Percentiles rank a stretch among this genome's conserved stretches.
Conservation (phyloP, 768 basidiomycete species). For the Serendipita vermifera region DNA sequence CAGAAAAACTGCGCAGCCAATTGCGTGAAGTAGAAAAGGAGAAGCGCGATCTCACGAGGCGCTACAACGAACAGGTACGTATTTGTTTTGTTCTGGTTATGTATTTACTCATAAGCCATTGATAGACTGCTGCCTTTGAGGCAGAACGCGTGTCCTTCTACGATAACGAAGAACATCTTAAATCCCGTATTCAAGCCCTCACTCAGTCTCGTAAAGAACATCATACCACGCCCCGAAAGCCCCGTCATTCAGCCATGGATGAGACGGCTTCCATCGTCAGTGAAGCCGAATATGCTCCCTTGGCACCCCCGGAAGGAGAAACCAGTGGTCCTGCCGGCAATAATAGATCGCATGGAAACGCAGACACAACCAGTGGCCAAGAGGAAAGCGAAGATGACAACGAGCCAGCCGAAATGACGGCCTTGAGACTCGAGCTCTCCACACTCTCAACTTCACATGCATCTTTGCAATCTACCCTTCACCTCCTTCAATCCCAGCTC, state of each 20-base stretch:
- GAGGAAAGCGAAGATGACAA: constrained; percentile 45
- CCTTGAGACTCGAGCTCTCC: constrained; percentile 69
- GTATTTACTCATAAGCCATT: constrained; percentile 15
- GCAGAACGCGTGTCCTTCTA: constrained; percentile 86
- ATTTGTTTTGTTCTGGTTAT: constrained; percentile 10
- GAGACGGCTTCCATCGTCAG: constrained; percentile 5
- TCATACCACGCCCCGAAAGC: constrained; percentile 21
- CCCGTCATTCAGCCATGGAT: constrained; percentile 7
- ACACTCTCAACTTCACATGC: constrained; percentile 76
- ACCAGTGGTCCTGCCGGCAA: no score
- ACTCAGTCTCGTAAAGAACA: constrained; percentile 49
- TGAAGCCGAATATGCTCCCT: not conserved
- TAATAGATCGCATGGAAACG: no score
- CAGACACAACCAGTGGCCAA: not conserved
- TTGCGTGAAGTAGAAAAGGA: constrained; percentile 81
- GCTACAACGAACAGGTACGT: constrained; percentile 77
- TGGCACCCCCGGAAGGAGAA: not conserved
- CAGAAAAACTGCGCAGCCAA: constrained; percentile 68
- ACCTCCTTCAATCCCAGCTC: constrained; percentile 74
- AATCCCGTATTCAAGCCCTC: constrained; percentile 76
- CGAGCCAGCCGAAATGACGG: constrained; percentile 80
- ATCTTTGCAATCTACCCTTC: constrained; percentile 70
- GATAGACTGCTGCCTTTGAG: constrained; percentile 74
- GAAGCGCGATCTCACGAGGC: constrained; percentile 64
- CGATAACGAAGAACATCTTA: constrained; percentile 87